Evolutionary conservation across 305 asterid species (phyloP), one percentile per base, ranked within the genome.

Genomic region (Fraxinus baroniana): DNA sequence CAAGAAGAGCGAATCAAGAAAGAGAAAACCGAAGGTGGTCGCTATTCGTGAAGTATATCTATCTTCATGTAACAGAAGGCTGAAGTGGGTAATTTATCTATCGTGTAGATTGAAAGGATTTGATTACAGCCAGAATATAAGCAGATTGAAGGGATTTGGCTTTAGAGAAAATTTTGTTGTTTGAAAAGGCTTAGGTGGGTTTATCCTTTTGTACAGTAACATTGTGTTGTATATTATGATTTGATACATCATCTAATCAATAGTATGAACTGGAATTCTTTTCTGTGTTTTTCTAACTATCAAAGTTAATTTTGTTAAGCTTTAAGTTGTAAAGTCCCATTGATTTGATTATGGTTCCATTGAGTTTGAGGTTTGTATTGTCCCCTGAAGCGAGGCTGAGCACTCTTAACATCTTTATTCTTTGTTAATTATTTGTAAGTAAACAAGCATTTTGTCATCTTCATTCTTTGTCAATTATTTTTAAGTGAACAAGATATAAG

Each of bases 1-100:
- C 94, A 86, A 85, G 98, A 95, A 3, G 97, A 94, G 80, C 89
- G 92, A 82, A 32, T 80, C 60, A 76, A 86, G 0, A 92, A 80
- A 87, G 94, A 87, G 72, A 94, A 85, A 84, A 52, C 84, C 3
- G 39, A 84, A 1, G 98, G 91, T 57, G 85, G 86, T 76, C 97
- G 99, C 17, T 93, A 92, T 86, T 93, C 97, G 68, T 94, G 98
- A 94, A 71, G 87, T 77, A 7, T 78, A 32, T 35, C n/a, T 18
- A 57, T 13, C 1, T 13, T 62, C 10, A 55, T n/a, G 37, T 55
- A 6, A 30, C 66, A 17, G 20, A 49, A 49, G 60, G 60, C 60
- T 49, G n/a, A 49, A 49, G 60, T 49, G 64, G 24, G 26, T 36
- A 26, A 20, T 22, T 35, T 37, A 66, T 46, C 74, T 70, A 33